These are phyloP conservation scores for Cutaneotrichosporon curvatum DNA, from an alignment of 1,284 basidiomycete genomes.

Conservation along the genomic window DNA sequence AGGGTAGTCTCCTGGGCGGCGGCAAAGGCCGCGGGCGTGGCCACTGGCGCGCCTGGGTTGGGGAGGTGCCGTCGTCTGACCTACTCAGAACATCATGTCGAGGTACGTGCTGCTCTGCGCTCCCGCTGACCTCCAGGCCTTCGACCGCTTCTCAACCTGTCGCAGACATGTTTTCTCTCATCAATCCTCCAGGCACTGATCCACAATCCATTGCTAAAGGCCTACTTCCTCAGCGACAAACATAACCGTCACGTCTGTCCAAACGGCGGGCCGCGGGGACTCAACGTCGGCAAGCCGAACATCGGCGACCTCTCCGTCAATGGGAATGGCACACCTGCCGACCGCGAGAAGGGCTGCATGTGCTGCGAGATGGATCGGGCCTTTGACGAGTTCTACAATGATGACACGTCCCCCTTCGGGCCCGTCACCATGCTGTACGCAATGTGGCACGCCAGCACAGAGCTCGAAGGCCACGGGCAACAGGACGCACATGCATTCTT, in stretches of 20 bases:
- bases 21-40: constrained; percentile 27
- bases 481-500: constrained; percentile 62
- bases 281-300: constrained; percentile 30
- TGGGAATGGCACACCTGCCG: constrained; percentile 16
- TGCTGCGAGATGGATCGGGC: constrained; percentile 93
- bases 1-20: constrained; percentile 51
- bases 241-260: constrained; percentile 41
- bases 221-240: constrained; percentile 77
- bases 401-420: constrained; percentile 63
- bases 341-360: constrained; percentile 61
- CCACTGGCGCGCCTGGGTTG: constrained; percentile 30
- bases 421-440: constrained; percentile 77
- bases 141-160: constrained; percentile 78
- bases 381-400: constrained; percentile 76
- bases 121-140: constrained; percentile 52
- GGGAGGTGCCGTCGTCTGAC: constrained; percentile 2
- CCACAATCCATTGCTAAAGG: constrained; percentile 83
- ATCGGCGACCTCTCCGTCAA: not conserved
- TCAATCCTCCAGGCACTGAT: constrained; percentile 87
- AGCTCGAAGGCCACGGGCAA: constrained; percentile 83
- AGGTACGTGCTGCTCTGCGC: constrained; percentile 17
- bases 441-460: constrained; percentile 76
- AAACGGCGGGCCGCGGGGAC: constrained; percentile 25
- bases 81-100: constrained; percentile 21
- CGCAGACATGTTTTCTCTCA: constrained; percentile 89